These are phyloP conservation scores for Beauveria sp. DNA, from an alignment of 2,329 filamentous ascomycete genomes.

Conservation along the genomic window DNA sequence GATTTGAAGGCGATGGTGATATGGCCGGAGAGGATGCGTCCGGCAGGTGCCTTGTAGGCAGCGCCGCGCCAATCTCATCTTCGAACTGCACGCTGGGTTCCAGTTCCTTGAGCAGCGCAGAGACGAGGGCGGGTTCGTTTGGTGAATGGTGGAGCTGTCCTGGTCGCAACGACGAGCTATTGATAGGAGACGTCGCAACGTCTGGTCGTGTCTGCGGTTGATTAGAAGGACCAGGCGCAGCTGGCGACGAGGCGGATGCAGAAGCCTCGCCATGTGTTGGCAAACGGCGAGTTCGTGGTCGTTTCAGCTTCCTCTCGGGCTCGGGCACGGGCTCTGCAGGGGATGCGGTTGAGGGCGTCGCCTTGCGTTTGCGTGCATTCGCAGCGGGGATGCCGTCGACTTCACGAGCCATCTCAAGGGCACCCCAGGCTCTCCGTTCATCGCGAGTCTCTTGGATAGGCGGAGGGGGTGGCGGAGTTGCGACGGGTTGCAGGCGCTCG, in stretches of 20 bases:
- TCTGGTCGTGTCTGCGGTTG: neutral
- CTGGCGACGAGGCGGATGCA: slow-evolving; percentile 29
- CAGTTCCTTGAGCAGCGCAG: slow-evolving; percentile 81
- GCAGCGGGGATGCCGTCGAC: slow-evolving; percentile 44
- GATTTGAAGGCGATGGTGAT: slow-evolving; percentile 57
- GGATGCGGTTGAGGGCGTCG: slow-evolving; percentile 61
- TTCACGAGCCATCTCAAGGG: slow-evolving; percentile 77
- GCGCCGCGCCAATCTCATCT: slow-evolving; percentile 37
- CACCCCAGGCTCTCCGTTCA: slow-evolving; percentile 81
- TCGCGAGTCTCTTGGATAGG: slow-evolving; percentile 63
- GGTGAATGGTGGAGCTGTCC: slow-evolving; percentile 15
- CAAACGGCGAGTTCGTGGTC: slow-evolving; percentile 69
- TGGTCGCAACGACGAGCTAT: neutral
- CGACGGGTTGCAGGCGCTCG: slow-evolving; percentile 47
- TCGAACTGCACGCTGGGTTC: slow-evolving; percentile 57
- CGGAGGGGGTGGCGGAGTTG: slow-evolving; percentile 24
- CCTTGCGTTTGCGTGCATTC: slow-evolving; percentile 64
- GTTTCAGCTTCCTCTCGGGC: slow-evolving; percentile 77
- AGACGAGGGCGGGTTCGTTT: slow-evolving; percentile 70
- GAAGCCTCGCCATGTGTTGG: slow-evolving; percentile 40
- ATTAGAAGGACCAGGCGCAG: slow-evolving; percentile 19
- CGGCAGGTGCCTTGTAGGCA: slow-evolving; percentile 23
- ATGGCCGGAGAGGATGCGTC: slow-evolving; percentile 52
- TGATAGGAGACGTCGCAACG: slow-evolving; percentile 12
- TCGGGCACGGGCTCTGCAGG: slow-evolving; percentile 61